A percentile compares a stretch with the other conserved stretches of the same genome.
Conservation (phyloP, 129 eudicot genomes). For the Solidago caesia region DNA sequence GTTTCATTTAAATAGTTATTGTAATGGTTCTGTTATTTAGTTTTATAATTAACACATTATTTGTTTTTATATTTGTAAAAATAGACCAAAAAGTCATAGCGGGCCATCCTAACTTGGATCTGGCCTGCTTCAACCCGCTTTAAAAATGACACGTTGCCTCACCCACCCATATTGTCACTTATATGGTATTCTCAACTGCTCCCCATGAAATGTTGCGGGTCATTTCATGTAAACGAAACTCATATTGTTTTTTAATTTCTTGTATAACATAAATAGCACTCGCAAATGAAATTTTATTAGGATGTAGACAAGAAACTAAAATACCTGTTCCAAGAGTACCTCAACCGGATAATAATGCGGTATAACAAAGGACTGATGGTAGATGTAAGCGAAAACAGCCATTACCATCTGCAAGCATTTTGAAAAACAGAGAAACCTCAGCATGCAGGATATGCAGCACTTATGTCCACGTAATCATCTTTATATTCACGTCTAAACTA, state of each 20-base stretch:
- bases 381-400: slow-evolving; percentile 87
- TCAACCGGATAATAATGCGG: slow-evolving; percentile 61
- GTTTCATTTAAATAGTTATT: background rate
- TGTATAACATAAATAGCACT: too few relatives aligned
- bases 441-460: background rate
- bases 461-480: too few relatives aligned
- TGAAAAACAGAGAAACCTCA: slow-evolving; percentile 4
- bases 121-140: background rate
- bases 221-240: background rate
- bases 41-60: background rate
- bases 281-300: background rate
- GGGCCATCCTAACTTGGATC: background rate
- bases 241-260: too few relatives aligned
- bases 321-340: slow-evolving; percentile 73
- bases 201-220: background rate
- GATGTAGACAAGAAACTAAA: slow-evolving; percentile 2
- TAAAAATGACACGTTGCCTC: background rate
- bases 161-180: too few relatives aligned
- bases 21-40: too few relatives aligned
- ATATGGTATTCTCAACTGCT: too few relatives aligned
- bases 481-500: too few relatives aligned
- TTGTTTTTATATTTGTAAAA: too few relatives aligned
- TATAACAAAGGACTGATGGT: slow-evolving; percentile 67
- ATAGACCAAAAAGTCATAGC: background rate
- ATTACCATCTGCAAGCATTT: slow-evolving; percentile 81